These are phyloP conservation scores for Penicillium crustosum DNA, from an alignment of 2,329 filamentous ascomycete genomes.

Conservation along the genomic window DNA sequence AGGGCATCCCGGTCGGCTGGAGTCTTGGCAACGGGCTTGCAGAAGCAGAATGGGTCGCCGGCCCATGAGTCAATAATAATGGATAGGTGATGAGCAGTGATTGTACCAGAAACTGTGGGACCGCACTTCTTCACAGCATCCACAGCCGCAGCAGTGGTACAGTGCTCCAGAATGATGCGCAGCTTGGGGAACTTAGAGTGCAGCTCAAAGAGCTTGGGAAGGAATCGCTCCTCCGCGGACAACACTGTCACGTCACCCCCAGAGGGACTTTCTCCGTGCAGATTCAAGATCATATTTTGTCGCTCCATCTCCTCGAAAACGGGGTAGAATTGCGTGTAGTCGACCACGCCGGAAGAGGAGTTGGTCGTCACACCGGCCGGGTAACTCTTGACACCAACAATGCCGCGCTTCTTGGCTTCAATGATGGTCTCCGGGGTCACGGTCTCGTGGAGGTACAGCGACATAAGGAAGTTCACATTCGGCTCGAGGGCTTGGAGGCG, in stretches of 20 bases:
- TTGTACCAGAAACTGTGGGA: constrained; percentile 65
- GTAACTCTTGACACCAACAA: constrained; percentile 61
- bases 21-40: constrained; percentile 72
- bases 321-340: constrained; percentile 47
- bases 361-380: constrained; percentile 57
- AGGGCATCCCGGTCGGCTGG: constrained; percentile 72
- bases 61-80: constrained; percentile 76
- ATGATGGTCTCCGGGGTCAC: constrained; percentile 69
- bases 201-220: constrained; percentile 74
- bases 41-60: constrained; percentile 73
- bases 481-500: constrained; percentile 61
- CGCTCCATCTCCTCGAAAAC: constrained; percentile 89
- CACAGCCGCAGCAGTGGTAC: constrained; percentile 78
- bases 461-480: constrained; percentile 70
- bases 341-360: constrained; percentile 51
- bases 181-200: constrained; percentile 69
- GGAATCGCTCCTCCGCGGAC: constrained; percentile 72
- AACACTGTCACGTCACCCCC: constrained; percentile 54
- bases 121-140: constrained; percentile 76
- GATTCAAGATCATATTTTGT: constrained; percentile 78
- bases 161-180: constrained; percentile 70
- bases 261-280: constrained; percentile 72
- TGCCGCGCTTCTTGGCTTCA: constrained; percentile 69
- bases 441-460: constrained; percentile 64
- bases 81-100: constrained; percentile 83